Percentiles rank a stretch among this genome's conserved stretches.
Conservation (phyloP, 306 rosid species). For the Herpetospermum pedunculosum region DNA sequence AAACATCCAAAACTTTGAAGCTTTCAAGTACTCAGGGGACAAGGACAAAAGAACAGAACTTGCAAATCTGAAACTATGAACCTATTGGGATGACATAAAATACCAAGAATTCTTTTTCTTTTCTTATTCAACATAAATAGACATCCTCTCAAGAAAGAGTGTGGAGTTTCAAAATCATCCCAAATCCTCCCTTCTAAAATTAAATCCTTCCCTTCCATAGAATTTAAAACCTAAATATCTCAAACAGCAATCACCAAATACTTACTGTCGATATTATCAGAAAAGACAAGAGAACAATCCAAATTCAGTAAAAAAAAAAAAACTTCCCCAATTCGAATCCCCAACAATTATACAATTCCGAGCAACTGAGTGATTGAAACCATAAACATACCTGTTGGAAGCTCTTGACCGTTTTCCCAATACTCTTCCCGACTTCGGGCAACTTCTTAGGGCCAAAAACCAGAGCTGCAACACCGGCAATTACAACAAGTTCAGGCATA, state of each 20-base stretch:
- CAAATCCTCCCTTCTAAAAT: neutral
- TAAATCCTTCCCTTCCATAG: neutral
- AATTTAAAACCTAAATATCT: neutral
- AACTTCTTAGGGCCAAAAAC: slow-evolving; percentile 91
- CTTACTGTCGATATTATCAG: neutral
- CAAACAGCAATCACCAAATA: neutral
- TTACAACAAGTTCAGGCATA: slow-evolving; percentile 78
- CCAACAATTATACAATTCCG: neutral
- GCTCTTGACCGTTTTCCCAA: slow-evolving; percentile 92
- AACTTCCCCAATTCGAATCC: neutral
- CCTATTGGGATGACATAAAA: neutral
- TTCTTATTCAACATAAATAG: neutral
- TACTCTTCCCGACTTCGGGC: slow-evolving; percentile 93
- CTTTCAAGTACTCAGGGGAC: neutral
- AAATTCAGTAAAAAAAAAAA: neutral
- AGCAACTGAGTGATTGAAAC: too few relatives aligned
- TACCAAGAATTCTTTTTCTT: neutral
- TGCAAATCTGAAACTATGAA: neutral
- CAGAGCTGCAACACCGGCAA: slow-evolving; percentile 86
- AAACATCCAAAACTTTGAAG: neutral
- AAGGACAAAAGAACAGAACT: neutral
- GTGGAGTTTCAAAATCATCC: neutral
- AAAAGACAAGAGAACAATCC: neutral
- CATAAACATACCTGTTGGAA: slow-evolving; percentile 68
- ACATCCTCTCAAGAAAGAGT: neutral